Evolutionary conservation across 2,329 filamentous ascomycete genomes (phyloP).

Genomic region (Fusarium robinianum): DNA sequence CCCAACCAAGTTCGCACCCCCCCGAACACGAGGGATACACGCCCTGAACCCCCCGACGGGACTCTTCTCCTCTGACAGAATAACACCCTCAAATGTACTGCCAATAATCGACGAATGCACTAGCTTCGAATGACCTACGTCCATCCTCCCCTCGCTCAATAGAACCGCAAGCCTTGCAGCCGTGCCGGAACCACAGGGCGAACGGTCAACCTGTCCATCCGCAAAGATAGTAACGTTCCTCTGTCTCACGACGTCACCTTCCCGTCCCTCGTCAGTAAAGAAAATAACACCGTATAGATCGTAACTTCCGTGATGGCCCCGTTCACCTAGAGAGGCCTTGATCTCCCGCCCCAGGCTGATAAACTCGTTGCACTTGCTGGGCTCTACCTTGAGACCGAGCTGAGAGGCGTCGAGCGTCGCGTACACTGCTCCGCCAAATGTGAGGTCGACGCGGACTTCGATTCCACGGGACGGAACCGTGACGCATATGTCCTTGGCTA

Average conservation of each 20-base stretch:
- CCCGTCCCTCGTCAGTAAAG: constrained; percentile 7
- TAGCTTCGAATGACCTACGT: neutral
- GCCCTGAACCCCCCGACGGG: constrained; percentile 19
- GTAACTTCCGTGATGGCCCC: constrained; percentile 9
- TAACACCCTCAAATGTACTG: constrained; percentile 14
- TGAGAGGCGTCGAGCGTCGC: constrained; percentile 16
- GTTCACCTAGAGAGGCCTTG: constrained; percentile 12
- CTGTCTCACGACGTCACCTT: constrained; percentile 6
- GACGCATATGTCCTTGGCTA: constrained; percentile 6
- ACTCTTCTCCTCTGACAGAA: constrained; percentile 15
- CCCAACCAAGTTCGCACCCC: constrained; percentile 17
- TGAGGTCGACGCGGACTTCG: neutral
- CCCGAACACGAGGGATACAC: constrained; percentile 25
- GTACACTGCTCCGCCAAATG: constrained; percentile 24
- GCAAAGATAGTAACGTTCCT: constrained; percentile 35
- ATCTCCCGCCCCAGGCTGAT: constrained; percentile 27
- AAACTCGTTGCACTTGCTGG: constrained; percentile 9
- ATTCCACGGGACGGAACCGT: neutral
- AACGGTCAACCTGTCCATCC: constrained; percentile 35
- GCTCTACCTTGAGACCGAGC: constrained; percentile 15
- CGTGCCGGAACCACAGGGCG: constrained; percentile 35
- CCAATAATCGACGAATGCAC: constrained; percentile 21
- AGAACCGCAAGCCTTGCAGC: constrained; percentile 25
- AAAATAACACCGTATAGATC: constrained; percentile 26
- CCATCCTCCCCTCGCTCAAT: constrained; percentile 3